Base-by-base conservation (phyloP, 2,329 filamentous ascomycete species). In the Trichoderma koningii region DNA sequence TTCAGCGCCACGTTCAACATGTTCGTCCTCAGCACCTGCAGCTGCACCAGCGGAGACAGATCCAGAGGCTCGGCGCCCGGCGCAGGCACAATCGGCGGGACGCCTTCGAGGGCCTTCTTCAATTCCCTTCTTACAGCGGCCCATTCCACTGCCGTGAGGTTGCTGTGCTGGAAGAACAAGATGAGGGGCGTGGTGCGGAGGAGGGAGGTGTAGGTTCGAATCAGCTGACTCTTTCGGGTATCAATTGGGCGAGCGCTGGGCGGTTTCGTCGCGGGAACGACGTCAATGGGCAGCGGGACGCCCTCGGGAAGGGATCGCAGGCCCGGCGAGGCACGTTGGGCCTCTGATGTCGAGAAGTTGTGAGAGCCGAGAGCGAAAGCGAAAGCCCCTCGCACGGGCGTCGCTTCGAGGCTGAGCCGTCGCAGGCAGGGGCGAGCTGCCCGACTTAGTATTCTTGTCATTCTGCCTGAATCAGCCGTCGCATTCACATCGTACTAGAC, bases 1-100 rank as follows among this genome's bases (percentile, higher is more conserved):
- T 90, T 89, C 67, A 98, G 81, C 1, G 94, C 93, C 19, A 91
- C 87, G 69, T 89, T 88, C 75, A 99, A 92, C 73, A 99, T 96
- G 73, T 91, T 90, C 15, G 92, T 95, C 74, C 95, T 89, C 64
- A 99, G 81, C 28, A 96, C 91, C 76, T 96, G 89, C 28, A 98
- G 76, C 77, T 91, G 89, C 69, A 95, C 83, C 45, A 81, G 79
- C 1, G 85, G 78, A n/a, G 85, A 82, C 41, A 92, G 74, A 38
- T 84, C 76, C 23, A 79, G 68, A 15, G 77, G 72, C 28, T 80
- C 75, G 2, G 68, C 68, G 2, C 68, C 71, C 3, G 68, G 66
- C 14, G 65, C 52, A 28, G 66, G 21, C 55, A 62, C 69, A 0
- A 79, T 76, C 3, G 73, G 65, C 12, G 79, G 70, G 12, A 86